Base-by-base conservation (phyloP, 2,329 filamentous ascomycete genomes). In the Chalaropsis ovoidea region DNA sequence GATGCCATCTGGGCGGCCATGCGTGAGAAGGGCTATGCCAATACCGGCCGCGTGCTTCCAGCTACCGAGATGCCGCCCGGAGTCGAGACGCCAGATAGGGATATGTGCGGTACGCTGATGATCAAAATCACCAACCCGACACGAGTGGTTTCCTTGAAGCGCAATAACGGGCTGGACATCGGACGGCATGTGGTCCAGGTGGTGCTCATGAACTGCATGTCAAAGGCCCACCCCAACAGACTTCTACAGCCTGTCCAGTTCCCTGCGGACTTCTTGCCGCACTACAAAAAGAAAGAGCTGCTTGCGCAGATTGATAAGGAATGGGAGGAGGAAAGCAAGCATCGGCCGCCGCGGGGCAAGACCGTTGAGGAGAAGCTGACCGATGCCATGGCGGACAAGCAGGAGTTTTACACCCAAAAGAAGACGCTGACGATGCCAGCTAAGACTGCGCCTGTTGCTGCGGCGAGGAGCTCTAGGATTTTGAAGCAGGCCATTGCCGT, bases 21-120 rank as follows among this genome's bases (percentile, higher is more conserved):
- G 45, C 27, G 47, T n/a, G 67, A 68, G 58, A 45, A 31, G 15
- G 68, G 68, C 13, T 68, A 64, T 39, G 39, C 63, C 1, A 58
- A 62, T 42, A 65, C 60, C 11, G 68, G 68, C 11, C 63, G 60
- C 24, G 64, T 67, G 27, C 52, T 65, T 11, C 61, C 66, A 3
- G 47, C n/a, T 11, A 35, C 24, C 6, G 68, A 61, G 35, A 35
- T 52, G 41, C 41, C 27, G 17, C 13, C 24, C 4, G 13, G 13
- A 7, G 35, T 17, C 15, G 22, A 15, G 15, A 3, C 22, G 22
- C 64, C 66, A 6, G 56, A 1, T 15, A 17, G 15, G 10, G 66
- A 68, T 43, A 27, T 69, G 24, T 64, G 49, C 10, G 68, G 68
- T 24, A 68, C 66, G 6, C 5, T 69, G 22, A 45, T 45, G 19